Base-by-base conservation (phyloP, 805 yeast genomes). In the Pichia rugopelliculosa region DNA sequence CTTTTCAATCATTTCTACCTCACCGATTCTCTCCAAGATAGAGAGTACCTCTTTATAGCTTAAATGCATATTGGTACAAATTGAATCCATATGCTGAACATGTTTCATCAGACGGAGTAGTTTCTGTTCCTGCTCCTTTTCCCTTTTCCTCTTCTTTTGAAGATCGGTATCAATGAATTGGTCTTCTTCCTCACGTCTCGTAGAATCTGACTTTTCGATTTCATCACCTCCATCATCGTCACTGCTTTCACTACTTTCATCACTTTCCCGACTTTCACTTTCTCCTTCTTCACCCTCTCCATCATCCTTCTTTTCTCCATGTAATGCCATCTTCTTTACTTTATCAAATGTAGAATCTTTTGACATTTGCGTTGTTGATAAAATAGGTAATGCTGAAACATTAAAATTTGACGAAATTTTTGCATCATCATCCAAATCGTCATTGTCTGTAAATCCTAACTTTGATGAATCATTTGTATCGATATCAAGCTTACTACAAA, bases 61-160 rank as follows among this genome's bases (percentile, higher is more conserved):
- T 57, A 73, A 72, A 41, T 73, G 76, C 56, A 87, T 66, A 49
- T 79, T 84, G 0, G 91, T 86, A 57, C 91, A 83, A 2, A 87
- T 80, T 4, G 76, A 70, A 56, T 84, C 91, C 53, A 81, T 70
- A 52, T 74, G 75, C 44, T 76, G 81, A 22, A 72, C 72, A 20
- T 76, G 75, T 48, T 72, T 72, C 36, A 83, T 54, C 13, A 78
- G 64, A 50, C 71, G 72, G 2, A 77, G 50, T 38, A 80, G 54
- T 12, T 62, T 61, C 6, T 60, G 48, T 46, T 72, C 64, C 36
- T 71, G 71, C 25, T 55, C 53, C 30, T 60, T 56, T 34, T 53
- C 26, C 26, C 41, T 12, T 38, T 59, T 47, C 43, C 59, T 55
- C 17, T 53, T 20, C 44, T 59, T 49, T 40, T 57, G 37, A 24